These are phyloP conservation scores for Eutrema japonicum DNA, from an alignment of 345 rosid species.

Conservation along the genomic window DNA sequence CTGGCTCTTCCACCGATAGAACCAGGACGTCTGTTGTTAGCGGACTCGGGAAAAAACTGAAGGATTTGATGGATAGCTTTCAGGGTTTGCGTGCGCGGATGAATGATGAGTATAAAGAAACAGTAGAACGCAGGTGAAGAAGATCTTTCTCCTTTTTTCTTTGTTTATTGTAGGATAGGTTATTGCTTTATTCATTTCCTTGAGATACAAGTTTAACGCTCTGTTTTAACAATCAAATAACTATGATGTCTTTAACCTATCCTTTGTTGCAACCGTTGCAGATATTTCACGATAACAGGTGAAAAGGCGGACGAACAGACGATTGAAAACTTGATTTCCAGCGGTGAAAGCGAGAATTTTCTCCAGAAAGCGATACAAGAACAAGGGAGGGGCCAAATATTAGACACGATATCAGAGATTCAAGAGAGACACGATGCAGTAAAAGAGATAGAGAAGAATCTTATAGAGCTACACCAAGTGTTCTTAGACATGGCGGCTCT, in stretches of 20 bases:
- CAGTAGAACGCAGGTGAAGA: constrained; percentile 68
- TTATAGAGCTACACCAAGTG: constrained; percentile 80
- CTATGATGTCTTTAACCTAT: not conserved
- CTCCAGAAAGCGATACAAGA: constrained; percentile 87
- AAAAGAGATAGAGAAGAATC: constrained; percentile 85
- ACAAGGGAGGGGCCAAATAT: constrained; percentile 82
- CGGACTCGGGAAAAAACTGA: constrained; percentile 77
- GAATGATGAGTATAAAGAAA: constrained; percentile 70
- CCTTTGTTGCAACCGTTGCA: not conserved
- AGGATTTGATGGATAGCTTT: constrained; percentile 76
- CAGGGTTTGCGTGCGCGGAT: constrained; percentile 63
- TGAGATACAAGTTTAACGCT: not conserved
- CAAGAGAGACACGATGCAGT: constrained; percentile 87
- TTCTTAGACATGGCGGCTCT: constrained; percentile 88
- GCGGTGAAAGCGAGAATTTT: constrained; percentile 86
- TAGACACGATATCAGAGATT: constrained; percentile 82
- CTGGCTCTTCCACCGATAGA: constrained; percentile 79
- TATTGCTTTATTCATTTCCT: not conserved
- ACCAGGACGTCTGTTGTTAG: constrained; percentile 79
- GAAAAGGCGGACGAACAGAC: constrained; percentile 73
- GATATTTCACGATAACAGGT: constrained; percentile 81
- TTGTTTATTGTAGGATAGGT: not conserved
- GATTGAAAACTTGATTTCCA: constrained; percentile 71
- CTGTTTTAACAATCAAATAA: not conserved
- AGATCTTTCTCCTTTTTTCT: not conserved